Evolutionary conservation across 768 basidiomycete species (phyloP).

Genomic region (Tephrocybe sp.): DNA sequence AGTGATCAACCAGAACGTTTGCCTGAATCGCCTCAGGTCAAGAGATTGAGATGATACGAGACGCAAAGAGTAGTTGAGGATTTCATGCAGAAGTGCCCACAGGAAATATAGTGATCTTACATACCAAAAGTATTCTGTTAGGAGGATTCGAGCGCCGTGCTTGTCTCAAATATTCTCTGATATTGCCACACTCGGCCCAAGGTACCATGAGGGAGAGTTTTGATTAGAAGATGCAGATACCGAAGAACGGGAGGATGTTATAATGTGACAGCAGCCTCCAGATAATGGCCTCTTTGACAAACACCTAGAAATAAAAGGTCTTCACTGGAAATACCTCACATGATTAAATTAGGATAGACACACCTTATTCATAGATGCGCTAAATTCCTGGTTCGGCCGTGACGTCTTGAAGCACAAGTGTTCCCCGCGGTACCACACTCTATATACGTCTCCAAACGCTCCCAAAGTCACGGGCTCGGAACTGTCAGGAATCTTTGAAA

Average conservation of each 20-base stretch:
- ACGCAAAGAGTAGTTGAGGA: background rate
- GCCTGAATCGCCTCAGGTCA: conserved; percentile 3
- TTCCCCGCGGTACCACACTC: too few species aligned
- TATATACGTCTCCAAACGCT: too few species aligned
- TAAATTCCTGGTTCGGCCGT: conserved; percentile 1
- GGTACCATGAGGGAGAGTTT: background rate
- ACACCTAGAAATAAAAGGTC: background rate
- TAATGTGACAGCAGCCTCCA: conserved; percentile 5
- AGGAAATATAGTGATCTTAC: background rate
- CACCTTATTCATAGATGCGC: background rate
- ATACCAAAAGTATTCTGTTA: conserved; percentile 2
- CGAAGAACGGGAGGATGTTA: conserved; percentile 2
- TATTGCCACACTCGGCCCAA: conserved; percentile 3
- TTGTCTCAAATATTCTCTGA: background rate
- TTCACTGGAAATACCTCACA: background rate
- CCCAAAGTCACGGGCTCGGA: too few species aligned
- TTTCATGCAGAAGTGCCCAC: background rate
- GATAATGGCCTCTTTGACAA: conserved; percentile 1
- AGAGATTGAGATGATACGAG: background rate
- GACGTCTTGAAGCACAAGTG: conserved; percentile 1
- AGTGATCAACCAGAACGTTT: background rate
- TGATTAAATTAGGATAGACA: too few species aligned
- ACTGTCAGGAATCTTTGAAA: too few species aligned
- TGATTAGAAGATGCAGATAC: background rate
- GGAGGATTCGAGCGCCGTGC: background rate